Conservation (phyloP, 139 green algal species). For the Pycnococcus provasolii region DNA sequence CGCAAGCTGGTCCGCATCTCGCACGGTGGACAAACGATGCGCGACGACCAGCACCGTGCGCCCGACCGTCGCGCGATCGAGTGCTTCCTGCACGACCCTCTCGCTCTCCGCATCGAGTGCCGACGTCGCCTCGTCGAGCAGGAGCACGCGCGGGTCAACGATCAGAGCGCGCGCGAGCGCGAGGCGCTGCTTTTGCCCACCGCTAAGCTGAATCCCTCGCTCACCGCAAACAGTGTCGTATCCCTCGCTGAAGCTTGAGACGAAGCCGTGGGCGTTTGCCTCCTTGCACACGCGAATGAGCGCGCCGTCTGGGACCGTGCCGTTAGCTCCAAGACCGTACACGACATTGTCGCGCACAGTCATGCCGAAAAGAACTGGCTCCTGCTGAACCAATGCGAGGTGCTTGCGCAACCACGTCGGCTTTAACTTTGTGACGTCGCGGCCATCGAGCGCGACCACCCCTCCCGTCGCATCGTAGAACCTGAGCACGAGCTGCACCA, state of each 20-base stretch:
- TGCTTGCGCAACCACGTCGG: conserved; percentile 60
- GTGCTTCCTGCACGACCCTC: conserved; percentile 64
- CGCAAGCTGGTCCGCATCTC: conserved; percentile 42
- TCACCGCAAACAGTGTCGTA: conserved; percentile 78
- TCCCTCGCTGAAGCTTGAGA: conserved; percentile 41
- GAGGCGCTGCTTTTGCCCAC: conserved; percentile 84
- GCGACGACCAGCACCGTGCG: conserved; percentile 78
- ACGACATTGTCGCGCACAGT: conserved; percentile 40
- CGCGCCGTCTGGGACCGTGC: conserved; percentile 49
- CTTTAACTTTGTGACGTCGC: conserved; percentile 60
- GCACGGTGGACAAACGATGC: conserved; percentile 79
- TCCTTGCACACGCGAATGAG: conserved; percentile 3
- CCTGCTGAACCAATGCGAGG: conserved; percentile 76
- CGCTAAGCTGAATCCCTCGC: conserved; percentile 60
- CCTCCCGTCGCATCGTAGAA: conserved; percentile 58
- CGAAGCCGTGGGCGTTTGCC: conserved; percentile 72
- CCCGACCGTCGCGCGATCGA: conserved; percentile 56
- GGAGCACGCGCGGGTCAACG: conserved; percentile 59
- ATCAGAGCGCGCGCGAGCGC: conserved; percentile 83
- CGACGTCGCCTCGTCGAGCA: conserved; percentile 61
- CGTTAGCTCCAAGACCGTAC: conserved; percentile 16
- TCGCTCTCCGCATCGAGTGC: conserved; percentile 39
- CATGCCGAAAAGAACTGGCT: conserved; percentile 66
- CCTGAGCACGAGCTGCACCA: conserved; percentile 70
- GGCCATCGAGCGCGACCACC: conserved; percentile 61